A percentile compares a stretch with the other conserved stretches of the same genome.
Conservation (phyloP, 2,329 filamentous ascomycete species). For the Aspergillus amoenus region DNA sequence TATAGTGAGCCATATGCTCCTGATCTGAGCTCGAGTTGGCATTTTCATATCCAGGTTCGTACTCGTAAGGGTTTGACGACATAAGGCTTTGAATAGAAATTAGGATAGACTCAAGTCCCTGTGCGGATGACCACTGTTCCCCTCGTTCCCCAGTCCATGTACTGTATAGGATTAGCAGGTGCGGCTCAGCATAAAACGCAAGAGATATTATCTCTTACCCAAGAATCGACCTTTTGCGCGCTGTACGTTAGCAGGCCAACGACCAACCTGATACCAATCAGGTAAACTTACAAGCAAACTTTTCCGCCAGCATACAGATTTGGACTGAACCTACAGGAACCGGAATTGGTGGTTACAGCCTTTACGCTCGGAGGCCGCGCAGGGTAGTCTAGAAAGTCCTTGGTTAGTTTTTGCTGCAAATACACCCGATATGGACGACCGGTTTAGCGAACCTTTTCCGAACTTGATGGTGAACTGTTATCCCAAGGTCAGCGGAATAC, state of each 20-base stretch:
- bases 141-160: slow-evolving; percentile 90
- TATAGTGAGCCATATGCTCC: slow-evolving; percentile 71
- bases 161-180: slow-evolving; percentile 46
- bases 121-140: slow-evolving; percentile 95
- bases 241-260: slow-evolving; percentile 17
- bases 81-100: slow-evolving; percentile 96
- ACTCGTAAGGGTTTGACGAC: slow-evolving; percentile 90
- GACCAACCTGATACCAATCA: neutral
- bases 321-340: slow-evolving; percentile 87
- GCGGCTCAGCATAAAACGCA: neutral
- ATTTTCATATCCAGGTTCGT: slow-evolving; percentile 90
- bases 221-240: slow-evolving; percentile 69
- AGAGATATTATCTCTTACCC: slow-evolving; percentile 56
- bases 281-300: slow-evolving; percentile 75
- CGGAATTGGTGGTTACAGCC: slow-evolving; percentile 83
- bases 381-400: slow-evolving; percentile 72
- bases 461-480: slow-evolving; percentile 73
- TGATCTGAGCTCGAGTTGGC: slow-evolving; percentile 68
- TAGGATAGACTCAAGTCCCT: slow-evolving; percentile 89
- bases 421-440: neutral
- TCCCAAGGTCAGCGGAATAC: neutral
- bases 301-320: slow-evolving; percentile 93
- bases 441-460: slow-evolving; percentile 59
- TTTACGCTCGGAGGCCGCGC: slow-evolving; percentile 60
- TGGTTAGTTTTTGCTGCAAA: neutral